phyloP scores from a whole-genome alignment of 192 early-diverging fungal genomes.

The Paraglomus occultum region DNA sequence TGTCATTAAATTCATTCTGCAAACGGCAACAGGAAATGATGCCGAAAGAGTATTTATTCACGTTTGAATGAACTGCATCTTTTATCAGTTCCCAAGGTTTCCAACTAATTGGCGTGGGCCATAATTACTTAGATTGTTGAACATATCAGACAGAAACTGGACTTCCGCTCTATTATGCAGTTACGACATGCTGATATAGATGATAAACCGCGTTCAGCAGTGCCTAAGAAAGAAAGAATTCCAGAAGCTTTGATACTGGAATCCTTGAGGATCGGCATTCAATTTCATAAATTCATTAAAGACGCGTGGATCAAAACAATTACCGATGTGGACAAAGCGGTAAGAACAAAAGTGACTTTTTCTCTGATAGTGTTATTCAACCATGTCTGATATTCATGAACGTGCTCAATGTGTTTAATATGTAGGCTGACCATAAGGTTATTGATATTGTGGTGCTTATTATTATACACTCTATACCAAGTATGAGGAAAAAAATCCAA shows the following conservation, averaged over 20 bases:
- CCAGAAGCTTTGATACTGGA: constrained; percentile 59
- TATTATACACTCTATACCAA: constrained; percentile 49
- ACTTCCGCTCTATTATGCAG: constrained; percentile 59
- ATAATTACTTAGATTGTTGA: constrained; percentile 36
- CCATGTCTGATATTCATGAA: not conserved
- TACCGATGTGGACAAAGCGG: constrained; percentile 44
- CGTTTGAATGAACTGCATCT: not conserved
- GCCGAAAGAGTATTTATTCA: constrained; percentile 36
- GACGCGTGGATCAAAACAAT: constrained; percentile 70
- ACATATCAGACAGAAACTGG: constrained; percentile 58
- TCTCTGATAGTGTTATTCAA: not conserved
- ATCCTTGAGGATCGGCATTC: constrained; percentile 61
- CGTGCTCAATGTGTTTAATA: not conserved
- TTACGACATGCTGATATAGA: constrained; percentile 35
- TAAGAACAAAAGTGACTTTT: constrained; percentile 22
- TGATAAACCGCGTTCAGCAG: constrained; percentile 9
- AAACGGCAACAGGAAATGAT: constrained; percentile 54
- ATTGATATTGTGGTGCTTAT: constrained; percentile 54
- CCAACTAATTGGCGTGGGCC: not conserved
- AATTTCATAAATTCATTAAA: constrained; percentile 64
- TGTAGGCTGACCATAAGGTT: constrained; percentile 45
- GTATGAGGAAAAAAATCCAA: constrained; percentile 55
- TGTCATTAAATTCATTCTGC: constrained; percentile 70
- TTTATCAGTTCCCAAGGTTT: constrained; percentile 20
- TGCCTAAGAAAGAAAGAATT: constrained; percentile 28